Conservation (phyloP, 352 stramenopile genomes). For the Halophytophthora batemanensis region DNA sequence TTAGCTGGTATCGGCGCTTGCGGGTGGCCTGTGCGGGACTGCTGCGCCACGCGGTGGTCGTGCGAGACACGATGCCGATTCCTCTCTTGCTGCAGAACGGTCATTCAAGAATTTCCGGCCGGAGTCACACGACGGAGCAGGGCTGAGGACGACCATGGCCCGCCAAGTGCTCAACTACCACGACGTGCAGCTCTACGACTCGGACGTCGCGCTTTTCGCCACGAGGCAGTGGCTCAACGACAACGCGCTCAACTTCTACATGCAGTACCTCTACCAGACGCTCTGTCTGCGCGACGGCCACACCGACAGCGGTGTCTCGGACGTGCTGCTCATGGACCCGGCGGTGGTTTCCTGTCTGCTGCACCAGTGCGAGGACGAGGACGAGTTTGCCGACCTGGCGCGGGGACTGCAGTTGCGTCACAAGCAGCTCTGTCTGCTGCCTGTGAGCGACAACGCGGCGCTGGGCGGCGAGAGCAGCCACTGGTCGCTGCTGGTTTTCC, state of each 20-base stretch:
- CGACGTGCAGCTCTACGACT: slow-evolving; percentile 79
- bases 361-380: slow-evolving; percentile 81
- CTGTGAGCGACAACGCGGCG: slow-evolving; percentile 66
- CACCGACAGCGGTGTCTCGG: slow-evolving; percentile 11
- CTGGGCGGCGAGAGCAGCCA: slow-evolving; percentile 60
- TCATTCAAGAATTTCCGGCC: background rate
- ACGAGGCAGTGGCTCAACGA: slow-evolving; percentile 76
- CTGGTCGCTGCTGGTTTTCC: slow-evolving; percentile 74
- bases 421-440: slow-evolving; percentile 53
- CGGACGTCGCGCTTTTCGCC: slow-evolving; percentile 71
- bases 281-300: slow-evolving; percentile 13
- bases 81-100: slow-evolving; percentile 1
- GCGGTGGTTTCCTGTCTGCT: slow-evolving; percentile 79
- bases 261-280: slow-evolving; percentile 62
- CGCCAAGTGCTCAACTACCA: slow-evolving; percentile 72
- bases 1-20: too few species aligned
- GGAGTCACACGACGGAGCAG: background rate
- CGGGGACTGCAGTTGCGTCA: slow-evolving; percentile 31
- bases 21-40: too few species aligned
- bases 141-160: slow-evolving; percentile 31
- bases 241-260: slow-evolving; percentile 83
- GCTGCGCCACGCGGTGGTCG: too few species aligned
- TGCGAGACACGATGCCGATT: too few species aligned
- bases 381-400: slow-evolving; percentile 68
- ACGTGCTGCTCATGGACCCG: slow-evolving; percentile 71